phyloP scores from a whole-genome alignment of 768 basidiomycete species.

The Calvatia gigantea region DNA sequence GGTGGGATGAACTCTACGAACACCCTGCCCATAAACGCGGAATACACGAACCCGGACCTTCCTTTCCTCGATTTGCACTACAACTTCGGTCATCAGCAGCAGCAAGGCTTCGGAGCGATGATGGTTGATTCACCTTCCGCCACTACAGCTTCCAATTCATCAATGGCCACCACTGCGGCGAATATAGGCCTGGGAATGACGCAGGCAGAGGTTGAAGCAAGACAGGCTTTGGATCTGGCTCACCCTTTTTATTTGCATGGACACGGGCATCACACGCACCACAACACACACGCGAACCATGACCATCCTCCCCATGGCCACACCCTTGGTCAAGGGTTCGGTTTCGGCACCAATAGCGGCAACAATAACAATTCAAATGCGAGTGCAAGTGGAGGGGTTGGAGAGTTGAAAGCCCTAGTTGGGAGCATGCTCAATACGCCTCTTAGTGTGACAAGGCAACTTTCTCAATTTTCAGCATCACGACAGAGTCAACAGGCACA shows the following conservation, averaged over 20 bases:
- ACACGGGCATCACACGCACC: slow-evolving; percentile 1
- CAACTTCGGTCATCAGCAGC: slow-evolving; percentile 26
- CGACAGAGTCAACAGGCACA: slow-evolving; percentile 7
- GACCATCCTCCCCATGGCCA: slow-evolving; percentile 15
- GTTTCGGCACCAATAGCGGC: not conserved
- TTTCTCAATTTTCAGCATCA: slow-evolving; percentile 5
- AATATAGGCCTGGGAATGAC: slow-evolving; percentile 9
- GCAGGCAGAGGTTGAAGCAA: slow-evolving; percentile 13
- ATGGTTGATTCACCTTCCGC: slow-evolving; percentile 6
- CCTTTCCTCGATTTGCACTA: slow-evolving; percentile 75
- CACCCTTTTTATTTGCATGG: slow-evolving; percentile 11
- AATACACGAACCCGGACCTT: slow-evolving; percentile 34
- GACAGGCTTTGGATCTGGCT: slow-evolving; percentile 34
- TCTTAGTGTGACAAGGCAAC: slow-evolving; percentile 5
- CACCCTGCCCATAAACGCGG: not conserved
- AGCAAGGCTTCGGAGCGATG: slow-evolving; percentile 7
- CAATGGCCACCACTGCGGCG: not conserved
- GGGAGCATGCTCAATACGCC: slow-evolving; percentile 4
- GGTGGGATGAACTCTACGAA: not conserved
- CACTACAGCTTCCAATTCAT: not conserved
- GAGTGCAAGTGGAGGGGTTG: not conserved
- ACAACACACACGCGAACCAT: slow-evolving; percentile 6
- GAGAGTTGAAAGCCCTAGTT: not conserved
- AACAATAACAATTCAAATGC: not conserved
- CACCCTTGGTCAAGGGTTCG: not conserved